Base-by-base conservation (phyloP, 2,329 filamentous ascomycete genomes). In the Pyrenochaeta sp. region DNA sequence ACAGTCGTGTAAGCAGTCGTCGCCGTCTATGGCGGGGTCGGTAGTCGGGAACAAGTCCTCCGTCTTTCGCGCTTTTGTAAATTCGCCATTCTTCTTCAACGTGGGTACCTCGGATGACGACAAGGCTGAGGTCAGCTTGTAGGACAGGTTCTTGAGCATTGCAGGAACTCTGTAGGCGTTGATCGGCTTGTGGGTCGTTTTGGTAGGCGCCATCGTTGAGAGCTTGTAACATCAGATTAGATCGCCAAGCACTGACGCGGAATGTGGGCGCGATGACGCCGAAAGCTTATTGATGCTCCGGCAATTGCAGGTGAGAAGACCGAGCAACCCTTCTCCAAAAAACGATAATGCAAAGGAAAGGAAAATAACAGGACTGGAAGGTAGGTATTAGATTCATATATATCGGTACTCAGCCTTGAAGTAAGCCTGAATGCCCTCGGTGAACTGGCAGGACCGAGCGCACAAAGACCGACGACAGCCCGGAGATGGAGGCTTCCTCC, bases 1-100 rank as follows among this genome's bases (percentile, higher is more conserved):
- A 81, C 94, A 99, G 79, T 98, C 94, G 75, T 88, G 92, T 54
- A 91, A 82, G 76, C 95, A 98, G 65, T 93, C 93, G 40, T 96
- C 91, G 62, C 93, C 94, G 78, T 97, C 94, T 42, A 91, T 80
- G 3, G 85, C 83, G n/a, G 91, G 87, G 71, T 90, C 85, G 37
- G 92, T 92, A 67, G 86, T 87, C 51, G 88, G 82, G 77, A 98
- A 98, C 9, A 98, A 83, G 34, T 81, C 78, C 42, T 80, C 78
- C 46, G 77, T 77, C 44, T 79, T 78, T 9, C 79, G 75, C 27
- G 82, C 81, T 27, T 80, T 85, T 42, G 72, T 66, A 67, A 86
- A 86, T 27, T 79, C 80, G 57, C 76, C 75, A 44, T 68, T 62
- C 9, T 72, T 69, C 50, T 73, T 76, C 28, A 59, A 22, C 5